phyloP scores from a whole-genome alignment of 208 protist species.

The Naegleria gruberi region DNA sequence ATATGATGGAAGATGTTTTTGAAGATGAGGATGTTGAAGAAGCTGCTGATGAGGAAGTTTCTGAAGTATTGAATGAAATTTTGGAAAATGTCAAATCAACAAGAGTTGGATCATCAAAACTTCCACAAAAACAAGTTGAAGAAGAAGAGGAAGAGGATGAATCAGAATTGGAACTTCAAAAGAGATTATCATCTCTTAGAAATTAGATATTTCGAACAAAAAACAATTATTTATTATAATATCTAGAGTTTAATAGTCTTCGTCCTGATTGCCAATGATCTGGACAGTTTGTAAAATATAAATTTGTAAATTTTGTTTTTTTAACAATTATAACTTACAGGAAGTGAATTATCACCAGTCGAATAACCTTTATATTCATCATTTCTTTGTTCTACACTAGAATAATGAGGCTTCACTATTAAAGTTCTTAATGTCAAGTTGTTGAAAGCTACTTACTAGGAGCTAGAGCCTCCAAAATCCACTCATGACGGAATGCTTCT shows the following conservation, averaged over 20 bases:
- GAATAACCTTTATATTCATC: background rate
- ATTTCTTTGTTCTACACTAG: background rate
- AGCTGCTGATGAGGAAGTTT: slow-evolving; percentile 72
- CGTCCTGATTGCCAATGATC: background rate
- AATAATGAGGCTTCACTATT: background rate
- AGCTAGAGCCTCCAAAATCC: background rate
- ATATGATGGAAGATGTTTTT: slow-evolving; percentile 65
- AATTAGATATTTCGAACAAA: background rate
- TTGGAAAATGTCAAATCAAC: slow-evolving; percentile 50
- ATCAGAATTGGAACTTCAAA: background rate
- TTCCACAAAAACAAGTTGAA: background rate
- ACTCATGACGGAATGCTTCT: slow-evolving; percentile 22
- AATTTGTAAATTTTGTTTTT: background rate
- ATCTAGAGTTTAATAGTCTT: background rate
- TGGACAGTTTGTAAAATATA: background rate
- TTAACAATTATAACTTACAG: background rate
- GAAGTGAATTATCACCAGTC: background rate
- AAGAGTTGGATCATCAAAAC: background rate
- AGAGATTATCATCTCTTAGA: background rate
- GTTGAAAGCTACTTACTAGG: background rate
- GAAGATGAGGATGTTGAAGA: slow-evolving; percentile 68
- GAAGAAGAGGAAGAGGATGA: background rate
- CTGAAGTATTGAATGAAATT: slow-evolving; percentile 70
- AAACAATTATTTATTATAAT: too few relatives aligned
- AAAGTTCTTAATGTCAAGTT: too few relatives aligned